Percentiles rank a stretch among this genome's conserved stretches.
These are phyloP conservation scores for Groenewaldozyma salmanticensis DNA, from an alignment of 805 yeast species.

Conservation along the genomic window DNA sequence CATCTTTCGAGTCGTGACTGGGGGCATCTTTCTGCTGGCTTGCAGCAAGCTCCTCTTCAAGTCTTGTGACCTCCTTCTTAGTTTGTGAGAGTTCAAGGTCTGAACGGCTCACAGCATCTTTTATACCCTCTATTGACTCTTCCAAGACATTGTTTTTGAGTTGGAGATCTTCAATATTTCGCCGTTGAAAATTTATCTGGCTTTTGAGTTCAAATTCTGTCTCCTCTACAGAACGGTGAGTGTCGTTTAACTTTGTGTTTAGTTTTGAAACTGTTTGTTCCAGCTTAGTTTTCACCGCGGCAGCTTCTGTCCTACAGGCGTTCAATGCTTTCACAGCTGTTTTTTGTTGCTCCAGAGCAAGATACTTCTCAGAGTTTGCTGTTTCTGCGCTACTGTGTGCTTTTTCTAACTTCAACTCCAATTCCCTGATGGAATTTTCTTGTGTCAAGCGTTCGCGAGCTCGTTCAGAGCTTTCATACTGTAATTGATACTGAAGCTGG, in stretches of 20 bases:
- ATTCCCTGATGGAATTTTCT: conserved; percentile 24
- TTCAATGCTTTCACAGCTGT: conserved; percentile 23
- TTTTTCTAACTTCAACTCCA: conserved; percentile 23
- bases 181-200: background rate
- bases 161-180: conserved; percentile 3
- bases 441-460: conserved; percentile 28
- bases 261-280: conserved; percentile 29
- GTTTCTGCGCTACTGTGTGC: conserved; percentile 27
- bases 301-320: conserved; percentile 20
- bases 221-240: conserved; percentile 18
- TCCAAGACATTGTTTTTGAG: background rate
- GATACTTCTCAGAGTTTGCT: conserved; percentile 30
- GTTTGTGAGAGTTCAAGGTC: conserved; percentile 2
- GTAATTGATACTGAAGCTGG: conserved; percentile 29
- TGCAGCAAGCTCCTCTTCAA: conserved; percentile 11
- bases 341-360: conserved; percentile 29
- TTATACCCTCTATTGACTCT: conserved; percentile 3
- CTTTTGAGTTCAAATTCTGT: conserved; percentile 7
- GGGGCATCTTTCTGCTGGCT: background rate
- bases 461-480: conserved; percentile 31
- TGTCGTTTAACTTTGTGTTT: conserved; percentile 26
- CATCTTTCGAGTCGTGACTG: conserved; percentile 10
- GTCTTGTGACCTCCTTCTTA: conserved; percentile 10
- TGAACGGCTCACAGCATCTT: conserved; percentile 1
- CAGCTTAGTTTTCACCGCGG: conserved; percentile 18